These are phyloP conservation scores for Lactarius sp. DNA, from an alignment of 768 basidiomycete species.

Conservation along the genomic window DNA sequence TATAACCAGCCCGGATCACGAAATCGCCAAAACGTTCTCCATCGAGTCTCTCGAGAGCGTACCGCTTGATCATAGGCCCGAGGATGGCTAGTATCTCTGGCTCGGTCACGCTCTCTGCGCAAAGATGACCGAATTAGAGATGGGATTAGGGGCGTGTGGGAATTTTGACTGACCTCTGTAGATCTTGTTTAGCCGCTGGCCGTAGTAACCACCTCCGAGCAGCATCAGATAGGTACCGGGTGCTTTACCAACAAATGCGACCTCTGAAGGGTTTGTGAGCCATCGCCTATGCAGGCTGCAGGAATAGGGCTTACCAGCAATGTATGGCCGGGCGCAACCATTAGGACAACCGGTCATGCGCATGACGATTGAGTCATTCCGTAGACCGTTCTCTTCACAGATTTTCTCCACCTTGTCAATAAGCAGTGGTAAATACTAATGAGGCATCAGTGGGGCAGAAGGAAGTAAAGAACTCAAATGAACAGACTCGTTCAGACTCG, in stretches of 20 bases:
- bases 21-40: slow-evolving; percentile 97
- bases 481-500: slow-evolving; percentile 62
- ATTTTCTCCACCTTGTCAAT: slow-evolving; percentile 96
- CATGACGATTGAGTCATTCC: slow-evolving; percentile 96
- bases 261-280: slow-evolving; percentile 46
- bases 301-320: slow-evolving; percentile 56
- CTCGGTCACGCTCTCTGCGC: slow-evolving; percentile 79
- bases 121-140: slow-evolving; percentile 15
- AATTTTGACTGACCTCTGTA: slow-evolving; percentile 58
- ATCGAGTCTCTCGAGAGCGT: slow-evolving; percentile 78
- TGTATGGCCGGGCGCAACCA: slow-evolving; percentile 89
- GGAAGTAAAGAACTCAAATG: neutral
- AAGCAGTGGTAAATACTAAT: slow-evolving; percentile 83
- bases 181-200: slow-evolving; percentile 93
- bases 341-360: slow-evolving; percentile 98
- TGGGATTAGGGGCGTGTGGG: neutral
- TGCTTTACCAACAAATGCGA: slow-evolving; percentile 96
- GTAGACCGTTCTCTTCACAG: slow-evolving; percentile 86
- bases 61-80: slow-evolving; percentile 89
- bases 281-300: neutral
- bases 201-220: slow-evolving; percentile 92
- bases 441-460: neutral
- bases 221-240: slow-evolving; percentile 91
- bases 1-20: slow-evolving; percentile 87
- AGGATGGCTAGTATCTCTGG: slow-evolving; percentile 90